These are phyloP conservation scores for Priceomyces medius DNA, from an alignment of 805 yeast species.

Conservation along the genomic window DNA sequence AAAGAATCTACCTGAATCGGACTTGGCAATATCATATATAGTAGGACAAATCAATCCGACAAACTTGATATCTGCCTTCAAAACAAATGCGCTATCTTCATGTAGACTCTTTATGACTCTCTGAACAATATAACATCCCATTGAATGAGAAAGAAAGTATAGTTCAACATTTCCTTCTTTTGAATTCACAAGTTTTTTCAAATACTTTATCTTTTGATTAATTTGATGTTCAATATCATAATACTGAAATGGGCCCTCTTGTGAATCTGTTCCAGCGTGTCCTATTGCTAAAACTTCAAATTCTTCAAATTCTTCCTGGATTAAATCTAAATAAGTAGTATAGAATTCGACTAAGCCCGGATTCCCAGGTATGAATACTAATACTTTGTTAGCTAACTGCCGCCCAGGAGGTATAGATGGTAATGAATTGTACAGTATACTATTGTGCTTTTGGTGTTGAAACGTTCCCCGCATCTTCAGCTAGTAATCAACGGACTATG, in stretches of 20 bases:
- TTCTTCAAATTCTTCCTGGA: slow-evolving; percentile 42
- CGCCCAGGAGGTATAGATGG: neutral
- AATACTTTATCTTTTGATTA: slow-evolving; percentile 53
- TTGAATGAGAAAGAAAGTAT: slow-evolving; percentile 64
- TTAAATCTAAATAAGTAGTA: slow-evolving; percentile 46
- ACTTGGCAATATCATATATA: slow-evolving; percentile 55
- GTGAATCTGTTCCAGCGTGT: slow-evolving; percentile 54
- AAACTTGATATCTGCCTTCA: slow-evolving; percentile 34
- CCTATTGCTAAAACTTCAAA: slow-evolving; percentile 60
- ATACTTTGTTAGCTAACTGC: slow-evolving; percentile 21
- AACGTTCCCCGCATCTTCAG: neutral
- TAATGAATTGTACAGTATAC: neutral
- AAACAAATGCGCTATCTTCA: slow-evolving; percentile 21
- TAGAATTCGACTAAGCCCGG: slow-evolving; percentile 74
- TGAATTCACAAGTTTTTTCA: slow-evolving; percentile 31
- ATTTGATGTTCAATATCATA: slow-evolving; percentile 55
- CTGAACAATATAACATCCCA: slow-evolving; percentile 67
- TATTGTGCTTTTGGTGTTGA: neutral
- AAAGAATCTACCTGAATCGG: slow-evolving; percentile 33
- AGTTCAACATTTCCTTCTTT: slow-evolving; percentile 30
- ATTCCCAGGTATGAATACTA: slow-evolving; percentile 71
- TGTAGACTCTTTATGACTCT: slow-evolving; percentile 39
- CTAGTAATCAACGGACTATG: neutral
- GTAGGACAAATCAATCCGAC: slow-evolving; percentile 73
- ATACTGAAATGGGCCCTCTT: slow-evolving; percentile 13